These are phyloP conservation scores for Chalaropsis ovoidea DNA, from an alignment of 2,329 filamentous ascomycete species.

Conservation along the genomic window DNA sequence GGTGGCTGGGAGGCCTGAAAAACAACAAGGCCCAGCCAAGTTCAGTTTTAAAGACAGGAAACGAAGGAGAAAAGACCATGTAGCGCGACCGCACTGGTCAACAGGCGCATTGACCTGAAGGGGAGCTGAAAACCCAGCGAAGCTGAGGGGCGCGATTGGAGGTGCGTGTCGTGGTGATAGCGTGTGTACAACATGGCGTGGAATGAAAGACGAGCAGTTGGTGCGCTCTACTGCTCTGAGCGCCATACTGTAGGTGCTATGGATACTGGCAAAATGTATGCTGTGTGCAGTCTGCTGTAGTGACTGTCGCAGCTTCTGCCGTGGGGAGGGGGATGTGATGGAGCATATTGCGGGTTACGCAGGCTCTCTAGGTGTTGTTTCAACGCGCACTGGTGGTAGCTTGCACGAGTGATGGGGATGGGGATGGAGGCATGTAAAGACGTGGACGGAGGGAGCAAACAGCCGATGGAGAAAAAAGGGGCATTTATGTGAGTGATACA, in stretches of 20 bases:
- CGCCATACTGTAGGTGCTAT: not conserved
- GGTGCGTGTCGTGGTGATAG: not conserved
- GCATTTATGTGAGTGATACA: constrained; percentile 10
- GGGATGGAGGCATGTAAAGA: not conserved
- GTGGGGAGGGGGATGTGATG: not conserved
- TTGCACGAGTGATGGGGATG: not conserved
- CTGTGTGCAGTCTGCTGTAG: not conserved
- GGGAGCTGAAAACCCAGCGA: not conserved
- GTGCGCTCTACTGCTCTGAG: not conserved
- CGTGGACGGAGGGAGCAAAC: not conserved
- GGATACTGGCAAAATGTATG: not conserved
- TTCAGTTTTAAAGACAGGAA: constrained; percentile 1
- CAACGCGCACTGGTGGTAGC: not conserved
- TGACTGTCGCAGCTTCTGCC: not conserved
- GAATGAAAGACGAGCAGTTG: not conserved
- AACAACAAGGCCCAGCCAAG: constrained; percentile 1
- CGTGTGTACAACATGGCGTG: constrained; percentile 3
- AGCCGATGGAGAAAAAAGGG: constrained; percentile 7
- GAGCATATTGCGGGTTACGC: not conserved
- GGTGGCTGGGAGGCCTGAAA: constrained; percentile 17
- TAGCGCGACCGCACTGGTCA: constrained; percentile 10
- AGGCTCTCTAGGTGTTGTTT: not conserved
- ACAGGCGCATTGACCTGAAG: not conserved
- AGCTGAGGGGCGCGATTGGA: constrained; percentile 7
- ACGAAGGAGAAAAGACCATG: not conserved